Percentiles rank a stretch among this genome's conserved stretches.
These are phyloP conservation scores for Skeletonema menzelii DNA, from an alignment of 108 stramenopile species.

Conservation along the genomic window DNA sequence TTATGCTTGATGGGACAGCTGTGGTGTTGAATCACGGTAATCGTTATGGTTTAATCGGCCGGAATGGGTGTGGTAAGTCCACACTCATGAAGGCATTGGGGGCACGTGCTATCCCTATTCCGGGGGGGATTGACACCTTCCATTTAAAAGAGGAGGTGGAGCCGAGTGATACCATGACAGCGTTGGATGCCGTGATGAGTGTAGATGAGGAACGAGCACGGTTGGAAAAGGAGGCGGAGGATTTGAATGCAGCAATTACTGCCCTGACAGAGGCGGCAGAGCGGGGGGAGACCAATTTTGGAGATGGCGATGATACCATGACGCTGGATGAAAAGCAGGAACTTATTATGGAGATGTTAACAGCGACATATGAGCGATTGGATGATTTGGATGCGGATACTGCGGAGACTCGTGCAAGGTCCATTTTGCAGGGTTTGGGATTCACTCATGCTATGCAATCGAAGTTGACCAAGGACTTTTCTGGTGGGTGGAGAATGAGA, in stretches of 20 bases:
- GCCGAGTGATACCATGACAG: constrained; percentile 89
- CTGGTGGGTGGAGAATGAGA: constrained; percentile 99
- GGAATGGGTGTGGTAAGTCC: constrained; percentile 82
- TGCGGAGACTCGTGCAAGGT: constrained; percentile 94
- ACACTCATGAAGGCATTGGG: constrained; percentile 93
- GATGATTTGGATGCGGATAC: constrained; percentile 96
- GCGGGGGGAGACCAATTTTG: constrained; percentile 29
- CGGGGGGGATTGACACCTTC: constrained; percentile 95
- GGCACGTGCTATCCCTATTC: constrained; percentile 94
- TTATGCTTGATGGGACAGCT: constrained; percentile 92
- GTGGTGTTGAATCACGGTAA: constrained; percentile 97
- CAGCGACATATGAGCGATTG: constrained; percentile 81
- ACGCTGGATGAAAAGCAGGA: constrained; percentile 87
- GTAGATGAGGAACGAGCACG: constrained; percentile 93
- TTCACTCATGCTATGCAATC: constrained; percentile 93
- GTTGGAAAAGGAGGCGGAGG: constrained; percentile 91
- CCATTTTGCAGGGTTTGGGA: constrained; percentile 95
- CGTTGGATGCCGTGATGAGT: constrained; percentile 96
- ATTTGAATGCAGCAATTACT: constrained; percentile 83
- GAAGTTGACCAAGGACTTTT: constrained; percentile 96
- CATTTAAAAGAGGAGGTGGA: constrained; percentile 96
- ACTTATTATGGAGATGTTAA: constrained; percentile 84
- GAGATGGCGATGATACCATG: constrained; percentile 48
- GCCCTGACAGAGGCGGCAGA: constrained; percentile 67
- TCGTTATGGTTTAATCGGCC: constrained; percentile 88